These are phyloP conservation scores for Ceratocystis ficicola DNA, from an alignment of 2,329 filamentous ascomycete species.

Conservation along the genomic window DNA sequence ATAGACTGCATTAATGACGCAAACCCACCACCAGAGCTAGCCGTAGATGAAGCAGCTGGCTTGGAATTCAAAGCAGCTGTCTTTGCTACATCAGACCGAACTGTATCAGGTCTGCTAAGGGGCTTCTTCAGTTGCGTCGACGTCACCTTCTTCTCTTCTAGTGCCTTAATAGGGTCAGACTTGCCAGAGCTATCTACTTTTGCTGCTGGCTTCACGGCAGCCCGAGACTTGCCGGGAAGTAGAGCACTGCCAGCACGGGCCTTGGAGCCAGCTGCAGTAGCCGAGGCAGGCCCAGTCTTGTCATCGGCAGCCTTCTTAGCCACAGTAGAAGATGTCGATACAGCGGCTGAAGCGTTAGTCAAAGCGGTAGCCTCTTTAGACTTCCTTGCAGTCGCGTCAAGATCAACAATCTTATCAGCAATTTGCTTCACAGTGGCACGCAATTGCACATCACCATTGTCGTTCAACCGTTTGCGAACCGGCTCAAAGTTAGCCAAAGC, in stretches of 20 bases:
- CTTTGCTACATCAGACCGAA: conserved; percentile 24
- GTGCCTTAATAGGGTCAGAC: conserved; percentile 23
- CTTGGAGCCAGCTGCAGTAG: conserved; percentile 27
- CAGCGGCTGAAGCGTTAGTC: neutral
- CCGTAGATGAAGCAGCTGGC: conserved; percentile 25
- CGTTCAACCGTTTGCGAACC: conserved; percentile 50
- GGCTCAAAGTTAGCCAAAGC: conserved; percentile 44
- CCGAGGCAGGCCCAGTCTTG: neutral
- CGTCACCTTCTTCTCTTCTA: conserved; percentile 20
- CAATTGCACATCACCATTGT: conserved; percentile 52
- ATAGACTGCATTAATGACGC: conserved; percentile 43
- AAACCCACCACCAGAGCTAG: conserved; percentile 38
- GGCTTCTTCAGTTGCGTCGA: conserved; percentile 23
- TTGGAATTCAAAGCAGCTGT: conserved; percentile 26
- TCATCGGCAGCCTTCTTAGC: neutral
- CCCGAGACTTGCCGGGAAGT: conserved; percentile 40
- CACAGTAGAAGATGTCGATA: neutral
- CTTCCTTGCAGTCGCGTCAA: conserved; percentile 33
- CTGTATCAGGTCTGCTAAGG: conserved; percentile 26
- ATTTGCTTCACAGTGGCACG: conserved; percentile 50
- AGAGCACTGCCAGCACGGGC: conserved; percentile 26
- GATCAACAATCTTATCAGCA: conserved; percentile 25
- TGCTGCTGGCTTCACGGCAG: conserved; percentile 32
- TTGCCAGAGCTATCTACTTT: conserved; percentile 27
- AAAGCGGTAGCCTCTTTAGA: conserved; percentile 25